Evolutionary conservation across 768 basidiomycete species (phyloP).

Genomic region (Dictyophora rubrovolvata): DNA sequence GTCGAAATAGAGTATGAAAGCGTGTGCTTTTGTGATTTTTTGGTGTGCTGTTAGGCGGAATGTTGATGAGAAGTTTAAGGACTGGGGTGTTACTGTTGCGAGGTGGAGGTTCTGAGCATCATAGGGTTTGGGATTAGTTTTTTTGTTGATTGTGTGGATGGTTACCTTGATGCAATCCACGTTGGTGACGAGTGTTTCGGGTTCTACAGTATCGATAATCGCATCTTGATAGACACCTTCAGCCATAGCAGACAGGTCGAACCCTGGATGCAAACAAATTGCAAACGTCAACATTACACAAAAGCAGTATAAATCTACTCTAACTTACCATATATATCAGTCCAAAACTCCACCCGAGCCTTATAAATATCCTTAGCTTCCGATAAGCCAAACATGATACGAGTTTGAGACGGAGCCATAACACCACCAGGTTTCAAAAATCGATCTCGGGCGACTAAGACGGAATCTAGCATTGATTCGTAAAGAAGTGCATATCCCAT

Average conservation of each 20-base stretch:
- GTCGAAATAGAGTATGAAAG: conserved; percentile 90
- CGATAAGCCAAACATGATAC: conserved; percentile 76
- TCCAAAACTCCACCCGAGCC: conserved; percentile 85
- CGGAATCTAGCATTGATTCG: conserved; percentile 97
- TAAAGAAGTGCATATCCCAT: conserved; percentile 88
- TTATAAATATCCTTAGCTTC: conserved; percentile 66
- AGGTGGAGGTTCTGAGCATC: conserved; percentile 63
- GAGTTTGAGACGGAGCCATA: conserved; percentile 85
- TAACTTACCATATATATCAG: conserved; percentile 70
- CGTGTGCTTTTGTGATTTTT: conserved; percentile 55
- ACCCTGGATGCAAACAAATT: conserved; percentile 40
- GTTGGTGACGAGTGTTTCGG: conserved; percentile 53
- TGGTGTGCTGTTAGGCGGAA: conserved; percentile 67
- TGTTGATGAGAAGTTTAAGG: conserved; percentile 69
- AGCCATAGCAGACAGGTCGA: conserved; percentile 80
- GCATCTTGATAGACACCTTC: conserved; percentile 69
- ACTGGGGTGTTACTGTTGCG: conserved; percentile 47
- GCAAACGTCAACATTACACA: neutral
- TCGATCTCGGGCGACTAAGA: conserved; percentile 77
- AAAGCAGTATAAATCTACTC: conserved; percentile 13
- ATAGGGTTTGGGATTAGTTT: neutral
- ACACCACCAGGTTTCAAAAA: conserved; percentile 66
- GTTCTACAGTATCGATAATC: conserved; percentile 67
- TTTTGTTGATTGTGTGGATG: neutral
- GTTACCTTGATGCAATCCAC: conserved; percentile 60